Base-by-base conservation (phyloP, 768 basidiomycete species). In the Cystofilobasidium capitatum region DNA sequence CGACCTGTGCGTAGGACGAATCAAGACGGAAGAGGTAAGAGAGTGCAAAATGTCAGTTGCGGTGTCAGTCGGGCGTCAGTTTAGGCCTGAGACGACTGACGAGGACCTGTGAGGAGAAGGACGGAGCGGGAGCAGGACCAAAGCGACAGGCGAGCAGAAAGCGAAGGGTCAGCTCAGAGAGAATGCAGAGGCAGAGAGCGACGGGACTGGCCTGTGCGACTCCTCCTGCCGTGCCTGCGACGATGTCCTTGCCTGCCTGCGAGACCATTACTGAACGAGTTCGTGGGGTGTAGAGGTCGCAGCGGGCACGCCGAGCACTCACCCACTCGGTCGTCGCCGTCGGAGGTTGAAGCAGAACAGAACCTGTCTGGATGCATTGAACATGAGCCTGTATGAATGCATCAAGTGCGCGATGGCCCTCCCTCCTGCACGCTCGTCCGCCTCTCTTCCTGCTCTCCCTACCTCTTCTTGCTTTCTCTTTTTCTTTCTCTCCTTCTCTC, bases 191-290 rank as follows among this genome's bases (percentile, higher is more conserved):
- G 3, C 2, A 29, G 12, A 45, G 26, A n/a, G n/a, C n/a, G n/a
- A n/a, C 24, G 6, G 26, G 20, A 36, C 62, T 14, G 71, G 85
- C 89, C 84, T 93, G 92, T 67, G 86, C 85, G 74, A 94, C 85
- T 59, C 91, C 91, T 57, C 91, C 91, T n/a, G 83, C 86, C 37
- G 90, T 92, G 58, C 92, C 92, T 65, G 90, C 91, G 42, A 88
- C 81, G 71, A 96, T 77, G 76, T 96, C 92, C 79, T 91, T 91
- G 58, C 84, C 81, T 37, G 90, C 88, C 74, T 86, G 87, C 66
- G 77, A 77, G 78, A 79, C 79, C 59, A 68, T 72, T 63, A 31
- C 31, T 31, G 29, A 42, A 20, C 10, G 40, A 42, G 40, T 10
- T 10, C 10, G 40, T 10, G 40, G 20, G 40, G n/a, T n/a, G n/a